Evolutionary conservation across 73 alveolate genomes (phyloP).

Genomic region (Stentor coeruleus): DNA sequence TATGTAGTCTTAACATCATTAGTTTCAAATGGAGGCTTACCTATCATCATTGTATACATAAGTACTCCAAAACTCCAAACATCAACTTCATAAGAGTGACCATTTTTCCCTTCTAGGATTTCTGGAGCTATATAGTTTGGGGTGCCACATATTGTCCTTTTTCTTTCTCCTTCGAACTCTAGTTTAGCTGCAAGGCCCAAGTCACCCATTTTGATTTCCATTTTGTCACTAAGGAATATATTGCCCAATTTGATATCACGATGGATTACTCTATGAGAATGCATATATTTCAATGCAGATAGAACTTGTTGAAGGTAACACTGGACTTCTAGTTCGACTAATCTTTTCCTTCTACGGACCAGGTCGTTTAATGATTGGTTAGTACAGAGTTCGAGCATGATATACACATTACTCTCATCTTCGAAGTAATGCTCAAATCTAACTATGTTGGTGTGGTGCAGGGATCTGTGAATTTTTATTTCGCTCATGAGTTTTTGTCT

Average conservation of each 20-base stretch:
- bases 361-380: slow-evolving; percentile 81
- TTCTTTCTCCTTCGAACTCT: slow-evolving; percentile 85
- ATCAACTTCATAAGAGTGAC: slow-evolving; percentile 75
- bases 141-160: slow-evolving; percentile 94
- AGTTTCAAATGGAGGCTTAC: slow-evolving; percentile 89
- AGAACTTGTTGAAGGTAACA: slow-evolving; percentile 75
- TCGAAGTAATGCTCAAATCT: slow-evolving; percentile 95
- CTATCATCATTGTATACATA: slow-evolving; percentile 58
- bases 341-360: slow-evolving; percentile 80
- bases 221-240: slow-evolving; percentile 78
- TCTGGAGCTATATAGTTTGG: slow-evolving; percentile 92
- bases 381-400: slow-evolving; percentile 82
- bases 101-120: slow-evolving; percentile 58
- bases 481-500: slow-evolving; percentile 89
- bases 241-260: slow-evolving; percentile 84
- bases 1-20: slow-evolving; percentile 86
- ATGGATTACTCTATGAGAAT: slow-evolving; percentile 61
- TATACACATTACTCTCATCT: slow-evolving; percentile 83
- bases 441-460: slow-evolving; percentile 84
- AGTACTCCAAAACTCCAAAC: slow-evolving; percentile 82
- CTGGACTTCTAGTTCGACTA: slow-evolving; percentile 87
- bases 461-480: slow-evolving; percentile 89
- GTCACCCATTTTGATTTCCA: slow-evolving; percentile 74
- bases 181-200: slow-evolving; percentile 93
- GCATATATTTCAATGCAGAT: slow-evolving; percentile 69